These are phyloP conservation scores for Apiospora kogelbergensis DNA, from an alignment of 2,329 filamentous ascomycete genomes.

Conservation along the genomic window DNA sequence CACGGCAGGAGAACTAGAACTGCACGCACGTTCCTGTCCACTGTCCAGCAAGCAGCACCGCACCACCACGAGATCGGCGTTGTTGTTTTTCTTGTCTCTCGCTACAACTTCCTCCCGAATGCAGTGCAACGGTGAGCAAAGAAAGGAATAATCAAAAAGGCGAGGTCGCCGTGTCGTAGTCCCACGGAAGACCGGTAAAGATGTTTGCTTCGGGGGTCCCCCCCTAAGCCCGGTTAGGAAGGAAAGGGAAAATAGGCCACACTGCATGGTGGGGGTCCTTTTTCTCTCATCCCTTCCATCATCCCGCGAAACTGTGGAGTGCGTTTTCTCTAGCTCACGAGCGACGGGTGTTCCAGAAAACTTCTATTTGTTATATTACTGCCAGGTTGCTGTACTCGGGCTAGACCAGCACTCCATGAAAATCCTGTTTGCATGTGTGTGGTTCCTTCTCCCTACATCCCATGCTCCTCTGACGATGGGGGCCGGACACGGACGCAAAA, in stretches of 20 bases:
- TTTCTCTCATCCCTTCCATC: background rate
- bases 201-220: background rate
- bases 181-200: background rate
- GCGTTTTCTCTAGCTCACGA: background rate
- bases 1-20: background rate
- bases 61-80: background rate
- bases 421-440: background rate
- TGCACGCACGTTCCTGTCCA: background rate
- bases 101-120: background rate
- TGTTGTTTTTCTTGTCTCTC: background rate
- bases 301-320: conserved; percentile 7
- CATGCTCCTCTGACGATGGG: background rate
- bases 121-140: conserved; percentile 6
- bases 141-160: background rate
- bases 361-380: background rate
- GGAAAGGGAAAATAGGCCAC: background rate
- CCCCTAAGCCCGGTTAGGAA: background rate
- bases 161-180: background rate
- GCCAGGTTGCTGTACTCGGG: background rate
- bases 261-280: background rate
- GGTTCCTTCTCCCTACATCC: background rate
- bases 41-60: background rate
- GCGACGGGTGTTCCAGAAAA: conserved; percentile 4
- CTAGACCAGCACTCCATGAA: background rate
- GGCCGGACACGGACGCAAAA: background rate